Evolutionary conservation across 2,329 filamentous ascomycete genomes (phyloP).

Genomic region (Cladosporium sp.): DNA sequence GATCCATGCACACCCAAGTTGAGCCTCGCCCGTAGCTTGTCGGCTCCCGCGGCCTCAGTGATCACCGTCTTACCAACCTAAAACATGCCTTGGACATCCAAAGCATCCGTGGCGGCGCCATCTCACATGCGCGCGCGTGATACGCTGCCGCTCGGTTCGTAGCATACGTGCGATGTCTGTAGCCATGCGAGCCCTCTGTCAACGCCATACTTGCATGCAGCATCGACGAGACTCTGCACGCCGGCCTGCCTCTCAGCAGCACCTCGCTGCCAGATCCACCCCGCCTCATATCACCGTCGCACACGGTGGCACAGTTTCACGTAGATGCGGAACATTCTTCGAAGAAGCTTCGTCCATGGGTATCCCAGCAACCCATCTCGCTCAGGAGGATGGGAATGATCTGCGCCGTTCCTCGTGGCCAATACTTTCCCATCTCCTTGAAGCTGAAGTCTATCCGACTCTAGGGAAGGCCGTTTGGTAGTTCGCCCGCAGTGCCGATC

Average conservation of each 20-base stretch:
- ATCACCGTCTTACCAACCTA: conserved; percentile 11
- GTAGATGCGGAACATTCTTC: conserved; percentile 10
- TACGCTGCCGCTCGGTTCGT: background rate
- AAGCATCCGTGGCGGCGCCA: background rate
- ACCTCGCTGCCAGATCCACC: too few relatives aligned
- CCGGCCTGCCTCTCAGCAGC: background rate
- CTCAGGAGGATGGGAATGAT: conserved; percentile 6
- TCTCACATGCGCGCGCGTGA: background rate
- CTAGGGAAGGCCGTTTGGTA: background rate
- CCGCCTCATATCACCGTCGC: conserved; percentile 3
- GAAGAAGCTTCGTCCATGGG: conserved; percentile 3
- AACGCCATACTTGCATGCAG: conserved; percentile 12
- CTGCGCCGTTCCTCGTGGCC: background rate
- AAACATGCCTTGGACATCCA: background rate
- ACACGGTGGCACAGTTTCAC: conserved; percentile 11
- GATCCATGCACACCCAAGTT: background rate
- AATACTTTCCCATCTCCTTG: background rate
- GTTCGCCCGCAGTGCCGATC: conserved; percentile 1
- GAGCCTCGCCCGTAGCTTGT: too few relatives aligned
- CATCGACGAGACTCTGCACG: background rate
- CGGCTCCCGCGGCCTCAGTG: background rate
- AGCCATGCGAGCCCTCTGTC: background rate
- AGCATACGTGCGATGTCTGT: conserved; percentile 2
- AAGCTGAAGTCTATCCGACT: background rate
- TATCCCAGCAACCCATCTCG: background rate